Base-by-base conservation (phyloP, 169 alveolate species). In the Plasmodium yoelii region DNA sequence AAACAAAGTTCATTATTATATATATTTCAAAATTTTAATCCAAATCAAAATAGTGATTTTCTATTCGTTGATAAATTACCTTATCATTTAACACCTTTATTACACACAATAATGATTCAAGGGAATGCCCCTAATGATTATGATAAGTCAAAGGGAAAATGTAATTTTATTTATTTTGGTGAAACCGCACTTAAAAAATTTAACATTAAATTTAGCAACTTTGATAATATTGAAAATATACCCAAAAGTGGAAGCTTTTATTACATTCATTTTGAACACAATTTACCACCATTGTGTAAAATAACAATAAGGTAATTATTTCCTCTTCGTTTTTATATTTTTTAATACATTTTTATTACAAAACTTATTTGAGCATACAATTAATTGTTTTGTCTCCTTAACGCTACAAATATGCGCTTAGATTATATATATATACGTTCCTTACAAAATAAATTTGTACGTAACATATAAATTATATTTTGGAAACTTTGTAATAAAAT, bases 61-160 rank as follows among this genome's bases (percentile, higher is more conserved):
- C 34, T 80, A 80, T 80, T 80, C 44, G 70, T 65, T 65, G 90
- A 80, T 65, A 80, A 80, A 65, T 80, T 80, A 49, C 90, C 90
- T 7, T 80, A 80, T 67, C 60, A 60, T 67, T 80, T 80, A 53
- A 65, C 90, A 5, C 90, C 90, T 12, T 80, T 80, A 63, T 34
- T 64, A 44, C 90, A 80, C 55, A 80, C 90, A 1, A 53, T 80
- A 46, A 67, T 80, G 69, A 80, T 80, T 28, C 82, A 80, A 55
- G 90, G 90, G 28, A 80, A 64, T 44, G 56, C 65, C 55, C 65
- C 90, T 55, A 56, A 49, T 55, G 65, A 47, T 26, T 42, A 75
- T 39, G 39, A 59, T 49, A 42, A 65, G 12, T 53, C 28, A 53
- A 80, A 65, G 9, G 64, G 49, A 53, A 53, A 67, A 51, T 80